phyloP scores from a whole-genome alignment of 371 early-diverging fungal genomes.

The Mucor lusitanicus region DNA sequence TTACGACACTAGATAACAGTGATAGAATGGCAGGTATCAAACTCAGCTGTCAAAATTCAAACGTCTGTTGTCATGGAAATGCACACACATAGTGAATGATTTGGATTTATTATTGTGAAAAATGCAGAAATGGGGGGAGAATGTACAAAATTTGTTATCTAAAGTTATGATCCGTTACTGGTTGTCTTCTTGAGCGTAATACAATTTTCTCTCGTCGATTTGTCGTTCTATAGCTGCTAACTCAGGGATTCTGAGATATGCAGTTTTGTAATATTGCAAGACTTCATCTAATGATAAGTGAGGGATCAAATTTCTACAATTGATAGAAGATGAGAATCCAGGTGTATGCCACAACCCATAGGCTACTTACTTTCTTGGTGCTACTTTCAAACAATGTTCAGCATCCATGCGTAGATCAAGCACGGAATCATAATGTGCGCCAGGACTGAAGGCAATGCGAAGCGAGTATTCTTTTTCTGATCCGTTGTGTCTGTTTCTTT shows the following conservation, averaged over 20 bases:
- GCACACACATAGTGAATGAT: neutral
- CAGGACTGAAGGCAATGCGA: constrained; percentile 89
- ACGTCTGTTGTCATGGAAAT: neutral
- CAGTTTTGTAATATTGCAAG: constrained; percentile 32
- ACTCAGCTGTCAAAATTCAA: neutral
- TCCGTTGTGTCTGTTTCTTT: constrained; percentile 69
- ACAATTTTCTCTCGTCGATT: constrained; percentile 44
- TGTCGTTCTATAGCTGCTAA: constrained; percentile 42
- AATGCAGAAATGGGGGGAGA: neutral
- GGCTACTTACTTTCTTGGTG: constrained; percentile 34
- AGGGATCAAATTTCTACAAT: constrained; percentile 40
- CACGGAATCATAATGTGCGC: constrained; percentile 89
- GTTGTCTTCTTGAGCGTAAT: constrained; percentile 54
- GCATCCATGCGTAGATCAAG: constrained; percentile 88
- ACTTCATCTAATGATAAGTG: constrained; percentile 49
- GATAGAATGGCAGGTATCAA: neutral
- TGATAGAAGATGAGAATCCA: neutral
- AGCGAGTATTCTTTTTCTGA: constrained; percentile 80
- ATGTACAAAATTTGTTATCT: neutral
- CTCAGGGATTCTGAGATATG: constrained; percentile 45
- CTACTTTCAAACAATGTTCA: constrained; percentile 85
- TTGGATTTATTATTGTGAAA: neutral
- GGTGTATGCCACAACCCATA: neutral
- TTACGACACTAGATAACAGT: no score
- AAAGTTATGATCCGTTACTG: constrained; percentile 14